Evolutionary conservation across 495 filamentous ascomycete species (phyloP).

Genomic region (Trichoderma gamsii): DNA sequence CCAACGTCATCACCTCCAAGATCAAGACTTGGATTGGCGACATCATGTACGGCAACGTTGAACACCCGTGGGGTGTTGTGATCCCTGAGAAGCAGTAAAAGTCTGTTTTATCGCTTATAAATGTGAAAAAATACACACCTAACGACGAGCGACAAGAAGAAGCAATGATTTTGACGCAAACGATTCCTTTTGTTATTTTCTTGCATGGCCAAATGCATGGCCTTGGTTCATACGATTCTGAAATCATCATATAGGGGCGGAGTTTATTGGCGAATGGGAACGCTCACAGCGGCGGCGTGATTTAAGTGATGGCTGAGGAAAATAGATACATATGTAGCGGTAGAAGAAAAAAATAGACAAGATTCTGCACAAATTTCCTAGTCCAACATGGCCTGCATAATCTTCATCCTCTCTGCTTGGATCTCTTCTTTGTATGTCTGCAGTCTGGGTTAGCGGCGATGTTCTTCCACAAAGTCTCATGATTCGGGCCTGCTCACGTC

Average conservation of each 20-base stretch:
- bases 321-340: constrained; percentile 4
- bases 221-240: not conserved
- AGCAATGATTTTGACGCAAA: not conserved
- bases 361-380: not conserved
- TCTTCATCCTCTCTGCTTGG: not conserved
- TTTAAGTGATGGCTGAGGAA: not conserved
- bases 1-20: constrained; percentile 44
- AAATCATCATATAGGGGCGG: not conserved
- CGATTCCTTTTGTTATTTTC: not conserved
- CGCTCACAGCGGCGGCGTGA: not conserved
- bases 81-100: constrained; percentile 51
- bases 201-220: not conserved
- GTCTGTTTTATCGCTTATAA: no score
- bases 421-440: not conserved
- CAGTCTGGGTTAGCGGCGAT: not conserved
- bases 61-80: constrained; percentile 74
- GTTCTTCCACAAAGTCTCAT: not conserved
- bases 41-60: constrained; percentile 81
- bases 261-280: constrained; percentile 6
- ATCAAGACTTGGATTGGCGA: constrained; percentile 73
- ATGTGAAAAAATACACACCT: not conserved
- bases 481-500: not conserved
- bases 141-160: not conserved
- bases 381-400: not conserved
- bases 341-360: constrained; percentile 2